Percentiles rank a stretch among this genome's conserved stretches.
Evolutionary conservation across 768 basidiomycete species (phyloP).

Genomic region (Brasilioporus rufonigricans): DNA sequence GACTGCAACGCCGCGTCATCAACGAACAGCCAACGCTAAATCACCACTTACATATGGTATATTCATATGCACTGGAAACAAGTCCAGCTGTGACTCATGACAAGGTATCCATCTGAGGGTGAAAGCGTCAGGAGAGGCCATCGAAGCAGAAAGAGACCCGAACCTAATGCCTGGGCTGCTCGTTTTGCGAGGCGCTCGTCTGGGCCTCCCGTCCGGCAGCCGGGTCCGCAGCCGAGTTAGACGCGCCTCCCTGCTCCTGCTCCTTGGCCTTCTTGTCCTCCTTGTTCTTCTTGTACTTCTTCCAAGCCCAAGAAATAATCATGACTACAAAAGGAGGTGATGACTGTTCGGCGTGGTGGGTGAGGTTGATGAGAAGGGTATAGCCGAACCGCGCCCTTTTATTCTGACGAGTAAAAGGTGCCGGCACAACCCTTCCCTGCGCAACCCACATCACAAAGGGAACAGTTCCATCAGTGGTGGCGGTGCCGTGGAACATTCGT

Average conservation of each 20-base stretch:
- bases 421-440: not conserved
- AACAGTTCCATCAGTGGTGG: not conserved
- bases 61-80: not conserved
- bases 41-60: slow-evolving; percentile 9
- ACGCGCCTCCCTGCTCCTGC: slow-evolving; percentile 1
- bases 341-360: not conserved
- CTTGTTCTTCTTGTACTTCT: slow-evolving; percentile 29
- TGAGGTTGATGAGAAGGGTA: not conserved
- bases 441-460: not conserved
- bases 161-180: slow-evolving; percentile 11
- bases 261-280: slow-evolving; percentile 17
- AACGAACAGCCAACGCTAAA: not conserved
- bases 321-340: slow-evolving; percentile 1
- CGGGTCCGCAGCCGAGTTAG: not conserved
- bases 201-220: not conserved
- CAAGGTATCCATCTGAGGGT: not conserved
- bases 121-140: not conserved
- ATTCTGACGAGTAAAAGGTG: not conserved
- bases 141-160: not conserved
- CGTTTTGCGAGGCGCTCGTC: not conserved
- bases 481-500: not conserved
- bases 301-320: slow-evolving; percentile 15
- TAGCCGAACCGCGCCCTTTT: slow-evolving; percentile 3
- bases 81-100: not conserved
- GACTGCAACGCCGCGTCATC: slow-evolving; percentile 8